These are phyloP conservation scores for Jatropha podagrica DNA, from an alignment of 441 rosid genomes.

Conservation along the genomic window DNA sequence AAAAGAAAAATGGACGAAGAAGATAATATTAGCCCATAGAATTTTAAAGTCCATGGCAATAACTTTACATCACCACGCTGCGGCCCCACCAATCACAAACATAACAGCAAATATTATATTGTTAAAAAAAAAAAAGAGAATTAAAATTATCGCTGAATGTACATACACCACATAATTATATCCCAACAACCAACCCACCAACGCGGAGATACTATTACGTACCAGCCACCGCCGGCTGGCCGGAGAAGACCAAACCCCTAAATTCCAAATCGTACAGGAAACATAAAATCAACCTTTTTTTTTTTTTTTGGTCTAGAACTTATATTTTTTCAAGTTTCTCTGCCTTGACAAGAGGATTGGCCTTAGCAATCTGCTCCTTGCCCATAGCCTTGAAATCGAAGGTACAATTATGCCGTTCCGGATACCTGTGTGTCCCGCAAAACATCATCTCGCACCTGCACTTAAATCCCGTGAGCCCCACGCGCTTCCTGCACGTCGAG, in stretches of 20 bases:
- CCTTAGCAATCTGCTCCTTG: constrained; percentile 64
- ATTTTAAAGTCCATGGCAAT: too few species aligned
- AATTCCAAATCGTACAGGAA: constrained; percentile 7
- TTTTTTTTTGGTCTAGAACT: background rate
- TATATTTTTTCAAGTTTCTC: constrained; percentile 68
- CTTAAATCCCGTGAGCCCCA: constrained; percentile 77
- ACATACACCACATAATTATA: constrained; percentile 24
- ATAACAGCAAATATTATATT: too few species aligned
- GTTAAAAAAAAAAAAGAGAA: too few species aligned
- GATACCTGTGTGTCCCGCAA: constrained; percentile 76
- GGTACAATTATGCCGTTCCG: constrained; percentile 63
- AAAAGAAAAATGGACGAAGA: too few species aligned
- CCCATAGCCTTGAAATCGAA: constrained; percentile 71
- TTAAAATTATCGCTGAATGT: constrained; percentile 23
- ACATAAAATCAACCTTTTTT: background rate
- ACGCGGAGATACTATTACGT: background rate
- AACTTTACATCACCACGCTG: too few species aligned
- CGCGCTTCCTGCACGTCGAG: constrained; percentile 63
- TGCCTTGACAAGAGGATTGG: constrained; percentile 69
- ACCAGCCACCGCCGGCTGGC: background rate
- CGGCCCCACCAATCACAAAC: too few species aligned
- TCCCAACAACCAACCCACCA: background rate
- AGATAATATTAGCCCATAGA: too few species aligned
- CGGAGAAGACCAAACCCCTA: background rate
- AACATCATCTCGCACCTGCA: constrained; percentile 73